phyloP scores from a whole-genome alignment of 2,329 filamentous ascomycete genomes.

The Monilinia fructigena region DNA sequence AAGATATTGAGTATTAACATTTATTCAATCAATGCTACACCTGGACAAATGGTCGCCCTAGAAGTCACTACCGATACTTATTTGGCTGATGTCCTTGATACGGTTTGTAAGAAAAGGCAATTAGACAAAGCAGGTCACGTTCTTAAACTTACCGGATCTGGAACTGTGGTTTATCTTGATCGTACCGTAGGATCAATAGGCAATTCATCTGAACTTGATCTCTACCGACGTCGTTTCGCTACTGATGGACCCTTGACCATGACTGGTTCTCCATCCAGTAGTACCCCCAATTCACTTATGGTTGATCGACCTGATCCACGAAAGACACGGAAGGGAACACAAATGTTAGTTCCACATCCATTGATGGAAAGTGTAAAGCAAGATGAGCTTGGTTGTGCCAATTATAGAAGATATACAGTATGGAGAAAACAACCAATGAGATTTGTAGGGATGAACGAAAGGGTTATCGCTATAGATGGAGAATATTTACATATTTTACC shows the following conservation, averaged over 20 bases:
- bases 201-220: conserved; percentile 70
- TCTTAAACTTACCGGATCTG: conserved; percentile 72
- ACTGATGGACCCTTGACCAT: conserved; percentile 70
- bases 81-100: conserved; percentile 76
- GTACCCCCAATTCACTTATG: conserved; percentile 63
- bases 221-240: conserved; percentile 72
- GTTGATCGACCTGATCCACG: conserved; percentile 45
- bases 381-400: conserved; percentile 56
- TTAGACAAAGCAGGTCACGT: conserved; percentile 78
- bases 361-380: conserved; percentile 62
- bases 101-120: conserved; percentile 73
- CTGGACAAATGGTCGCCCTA: conserved; percentile 71
- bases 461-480: conserved; percentile 75
- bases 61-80: conserved; percentile 81
- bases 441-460: conserved; percentile 72
- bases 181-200: conserved; percentile 77
- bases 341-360: conserved; percentile 62
- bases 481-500: conserved; percentile 88
- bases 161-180: conserved; percentile 72
- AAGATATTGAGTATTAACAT: conserved; percentile 73
- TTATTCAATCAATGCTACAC: conserved; percentile 64
- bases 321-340: conserved; percentile 51
- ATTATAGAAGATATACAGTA: conserved; percentile 75
- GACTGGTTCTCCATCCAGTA: conserved; percentile 62
- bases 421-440: conserved; percentile 81